Base-by-base conservation (phyloP, 345 rosid genomes). In the Clausena lansium region DNA sequence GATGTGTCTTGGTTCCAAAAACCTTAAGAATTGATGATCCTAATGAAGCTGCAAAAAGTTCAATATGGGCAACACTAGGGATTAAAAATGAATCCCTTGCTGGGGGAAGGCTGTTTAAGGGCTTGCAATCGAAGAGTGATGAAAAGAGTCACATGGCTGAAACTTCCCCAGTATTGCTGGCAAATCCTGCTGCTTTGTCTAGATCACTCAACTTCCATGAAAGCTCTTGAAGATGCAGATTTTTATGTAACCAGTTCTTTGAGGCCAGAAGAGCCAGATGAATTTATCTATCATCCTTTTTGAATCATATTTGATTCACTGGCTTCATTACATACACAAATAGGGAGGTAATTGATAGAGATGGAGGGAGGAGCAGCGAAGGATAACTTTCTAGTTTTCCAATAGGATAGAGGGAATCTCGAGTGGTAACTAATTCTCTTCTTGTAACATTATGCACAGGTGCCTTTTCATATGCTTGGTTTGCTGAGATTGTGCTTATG, bases 171-270 rank as follows among this genome's bases (percentile, higher is more conserved):
- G 76, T 78, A 13, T 78, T 83, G 75, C 73, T 38, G 27, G 97
- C 97, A 60, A 94, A 94, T 80, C 98, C 98, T 13, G 97, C 97
- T 28, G 97, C 98, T 55, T 71, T 93, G 83, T 94, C 94, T 70
- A 88, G 98, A 81, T 93, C 97, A 52, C 73, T 84, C 63, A 86
- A 84, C 82, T 94, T 94, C 87, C 97, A 85, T 35, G 97, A 92
- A 84, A 87, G 71, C 75, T 73, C 77, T 70, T 92, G 83, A 86
- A 72, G 19, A 28, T 11, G 41, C 19, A 17, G 54, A 25, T 15
- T 82, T 14, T 62, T 52, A 36, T 32, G 60, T 30, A 57, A 38
- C 28, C 39, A 4, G 58, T 30, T 68, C 64, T 14, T 52, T 47
- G 70, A 39, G 69, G 52, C 45, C 58, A 25, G 35, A 45, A 25